Evolutionary conservation across 2,329 filamentous ascomycete species (phyloP).

Genomic region (Epichloe aotearoae): DNA sequence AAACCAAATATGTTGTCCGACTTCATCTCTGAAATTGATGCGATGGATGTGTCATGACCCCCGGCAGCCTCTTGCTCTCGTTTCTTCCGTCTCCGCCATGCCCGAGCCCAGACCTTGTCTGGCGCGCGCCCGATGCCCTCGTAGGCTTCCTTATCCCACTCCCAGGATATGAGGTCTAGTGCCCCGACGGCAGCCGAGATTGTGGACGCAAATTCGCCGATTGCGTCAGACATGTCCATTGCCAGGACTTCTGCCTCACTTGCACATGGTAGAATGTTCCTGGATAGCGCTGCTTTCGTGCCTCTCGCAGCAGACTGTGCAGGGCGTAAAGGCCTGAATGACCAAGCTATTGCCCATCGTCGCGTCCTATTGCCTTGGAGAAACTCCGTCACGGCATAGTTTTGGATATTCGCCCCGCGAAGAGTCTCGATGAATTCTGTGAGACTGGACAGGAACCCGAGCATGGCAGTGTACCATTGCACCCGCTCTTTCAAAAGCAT

Average conservation of each 20-base stretch:
- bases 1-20: conserved; percentile 40
- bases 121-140: conserved; percentile 49
- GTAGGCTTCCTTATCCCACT: conserved; percentile 40
- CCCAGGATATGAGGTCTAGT: conserved; percentile 49
- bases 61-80: conserved; percentile 33
- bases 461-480: conserved; percentile 84
- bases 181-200: conserved; percentile 34
- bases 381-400: conserved; percentile 74
- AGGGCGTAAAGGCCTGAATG: conserved; percentile 57
- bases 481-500: conserved; percentile 44
- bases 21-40: conserved; percentile 13
- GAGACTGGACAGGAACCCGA: conserved; percentile 66
- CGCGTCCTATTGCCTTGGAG: conserved; percentile 66
- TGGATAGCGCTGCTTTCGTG: conserved; percentile 25
- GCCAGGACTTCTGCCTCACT: conserved; percentile 30
- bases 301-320: conserved; percentile 31
- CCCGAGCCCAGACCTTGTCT: conserved; percentile 68
- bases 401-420: conserved; percentile 45
- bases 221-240: conserved; percentile 29
- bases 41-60: not conserved
- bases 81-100: conserved; percentile 50
- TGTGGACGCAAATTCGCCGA: conserved; percentile 22
- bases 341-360: conserved; percentile 85
- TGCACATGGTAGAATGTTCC: conserved; percentile 27
- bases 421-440: conserved; percentile 48